Evolutionary conservation across 768 basidiomycete genomes (phyloP), one percentile per base, ranked within the genome.

Genomic region (Pleurotus pulmonarius): DNA sequence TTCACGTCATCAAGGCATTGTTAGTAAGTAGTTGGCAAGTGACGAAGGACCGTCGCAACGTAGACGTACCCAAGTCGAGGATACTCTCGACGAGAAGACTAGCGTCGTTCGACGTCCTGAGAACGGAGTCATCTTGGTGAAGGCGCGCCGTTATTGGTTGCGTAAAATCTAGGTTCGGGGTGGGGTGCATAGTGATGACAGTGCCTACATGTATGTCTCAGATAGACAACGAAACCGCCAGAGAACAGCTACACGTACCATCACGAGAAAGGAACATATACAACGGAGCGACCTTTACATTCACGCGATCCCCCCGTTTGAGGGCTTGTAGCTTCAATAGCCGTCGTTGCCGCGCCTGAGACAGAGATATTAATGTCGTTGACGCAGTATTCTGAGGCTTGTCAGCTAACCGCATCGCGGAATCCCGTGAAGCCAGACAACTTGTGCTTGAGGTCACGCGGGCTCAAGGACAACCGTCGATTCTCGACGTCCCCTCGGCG

Each of bases 231-330:
- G 18, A 18, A 37, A 60, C 9, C 56, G n/a, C 39, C 46, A 47
- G 29, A 22, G 11, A 11, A 11, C 8, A 34, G 43, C 20, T n/a
- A 2, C n/a, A 45, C 59, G n/a, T 57, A 73, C 77, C 86, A 62
- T 88, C 82, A 46, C 81, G 75, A 58, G 83, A 74, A 29, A 89
- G 72, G 67, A 88, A 88, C 38, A 87, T 78, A 64, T 78, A 87
- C 66, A 88, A 69, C 7, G 87, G 83, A 46, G 80, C 74, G 46
- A 85, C 74, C 53, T 73, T 73, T 13, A 88, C 78, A 38, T 76
- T 70, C 8, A 88, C 80, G 20, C 83, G 74, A 24, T 84, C 79
- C 8, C 75, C 83, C 58, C 75, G 72, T 60, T 77, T 73, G 47
- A 74, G 56, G 2, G 63, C 63, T 45, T 64, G 57, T 16, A 75